These are phyloP conservation scores for Gnomoniopsis sp. DNA, from an alignment of 2,329 filamentous ascomycete species.

Conservation along the genomic window DNA sequence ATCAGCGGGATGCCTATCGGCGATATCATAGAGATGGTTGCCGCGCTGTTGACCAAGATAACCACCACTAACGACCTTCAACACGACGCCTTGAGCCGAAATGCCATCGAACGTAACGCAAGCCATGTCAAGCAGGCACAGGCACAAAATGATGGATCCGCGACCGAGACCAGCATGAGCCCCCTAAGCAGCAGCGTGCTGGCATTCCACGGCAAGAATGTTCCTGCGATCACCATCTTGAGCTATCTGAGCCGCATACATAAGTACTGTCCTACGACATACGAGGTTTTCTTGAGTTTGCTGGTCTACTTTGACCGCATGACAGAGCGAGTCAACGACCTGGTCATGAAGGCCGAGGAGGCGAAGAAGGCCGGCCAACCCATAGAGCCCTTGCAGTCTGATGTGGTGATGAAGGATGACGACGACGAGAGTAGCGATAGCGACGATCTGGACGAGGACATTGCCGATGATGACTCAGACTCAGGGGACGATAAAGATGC, in stretches of 20 bases:
- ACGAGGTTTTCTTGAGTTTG: conserved; percentile 93
- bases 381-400: conserved; percentile 21
- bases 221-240: conserved; percentile 92
- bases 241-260: conserved; percentile 96
- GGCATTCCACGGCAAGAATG: conserved; percentile 96
- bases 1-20: conserved; percentile 97
- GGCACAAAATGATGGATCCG: conserved; percentile 22
- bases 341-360: conserved; percentile 67
- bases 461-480: conserved; percentile 46
- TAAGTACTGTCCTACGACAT: conserved; percentile 98
- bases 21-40: conserved; percentile 99
- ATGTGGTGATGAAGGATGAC: conserved; percentile 35
- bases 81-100: conserved; percentile 84
- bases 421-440: conserved; percentile 29
- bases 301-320: conserved; percentile 98
- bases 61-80: conserved; percentile 94
- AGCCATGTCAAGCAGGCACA: conserved; percentile 55
- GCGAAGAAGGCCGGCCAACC: conserved; percentile 34
- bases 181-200: conserved; percentile 66
- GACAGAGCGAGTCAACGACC: conserved; percentile 90
- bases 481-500: conserved; percentile 31
- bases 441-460: conserved; percentile 45
- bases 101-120: conserved; percentile 71
- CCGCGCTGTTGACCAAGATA: conserved; percentile 92
- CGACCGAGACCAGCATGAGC: conserved; percentile 45